Evolutionary conservation across 495 filamentous ascomycete species (phyloP).

Genomic region (Cairneyella variabilis): DNA sequence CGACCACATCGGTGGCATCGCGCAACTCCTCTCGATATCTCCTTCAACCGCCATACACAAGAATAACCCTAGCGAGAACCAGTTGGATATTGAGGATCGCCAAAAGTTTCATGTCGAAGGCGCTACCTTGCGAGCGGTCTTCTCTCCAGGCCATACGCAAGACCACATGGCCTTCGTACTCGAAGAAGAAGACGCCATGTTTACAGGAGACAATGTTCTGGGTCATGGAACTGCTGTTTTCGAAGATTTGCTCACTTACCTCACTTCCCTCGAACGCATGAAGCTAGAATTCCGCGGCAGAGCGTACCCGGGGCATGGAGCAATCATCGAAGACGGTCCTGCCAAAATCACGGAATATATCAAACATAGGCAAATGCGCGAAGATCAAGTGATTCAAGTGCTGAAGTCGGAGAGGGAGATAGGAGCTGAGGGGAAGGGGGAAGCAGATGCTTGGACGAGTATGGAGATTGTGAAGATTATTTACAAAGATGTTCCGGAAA

Average conservation of each 20-base stretch:
- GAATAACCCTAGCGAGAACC: slow-evolving; percentile 41
- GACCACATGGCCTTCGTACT: slow-evolving; percentile 80
- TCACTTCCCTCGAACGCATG: slow-evolving; percentile 73
- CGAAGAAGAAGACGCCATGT: slow-evolving; percentile 78
- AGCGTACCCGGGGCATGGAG: slow-evolving; percentile 89
- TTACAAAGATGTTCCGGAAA: slow-evolving; percentile 73
- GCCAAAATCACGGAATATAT: slow-evolving; percentile 77
- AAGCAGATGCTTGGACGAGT: slow-evolving; percentile 49
- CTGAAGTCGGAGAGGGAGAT: slow-evolving; percentile 41
- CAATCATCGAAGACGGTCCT: slow-evolving; percentile 62
- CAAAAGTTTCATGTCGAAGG: slow-evolving; percentile 73
- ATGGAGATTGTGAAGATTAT: slow-evolving; percentile 84
- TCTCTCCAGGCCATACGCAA: slow-evolving; percentile 80
- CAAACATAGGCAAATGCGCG: slow-evolving; percentile 69
- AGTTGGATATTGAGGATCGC: slow-evolving; percentile 59
- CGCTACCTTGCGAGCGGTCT: slow-evolving; percentile 67
- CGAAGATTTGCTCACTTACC: slow-evolving; percentile 72
- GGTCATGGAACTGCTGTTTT: slow-evolving; percentile 94
- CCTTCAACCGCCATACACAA: slow-evolving; percentile 56
- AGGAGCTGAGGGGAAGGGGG: slow-evolving; percentile 21
- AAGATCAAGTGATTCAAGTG: slow-evolving; percentile 74
- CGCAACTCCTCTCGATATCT: slow-evolving; percentile 58
- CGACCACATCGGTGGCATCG: slow-evolving; percentile 76
- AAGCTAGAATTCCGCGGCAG: slow-evolving; percentile 54
- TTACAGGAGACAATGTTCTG: slow-evolving; percentile 93